A percentile compares a stretch with the other conserved stretches of the same genome.
Conservation (phyloP, 768 basidiomycete genomes). For the Lactarius quietus region DNA sequence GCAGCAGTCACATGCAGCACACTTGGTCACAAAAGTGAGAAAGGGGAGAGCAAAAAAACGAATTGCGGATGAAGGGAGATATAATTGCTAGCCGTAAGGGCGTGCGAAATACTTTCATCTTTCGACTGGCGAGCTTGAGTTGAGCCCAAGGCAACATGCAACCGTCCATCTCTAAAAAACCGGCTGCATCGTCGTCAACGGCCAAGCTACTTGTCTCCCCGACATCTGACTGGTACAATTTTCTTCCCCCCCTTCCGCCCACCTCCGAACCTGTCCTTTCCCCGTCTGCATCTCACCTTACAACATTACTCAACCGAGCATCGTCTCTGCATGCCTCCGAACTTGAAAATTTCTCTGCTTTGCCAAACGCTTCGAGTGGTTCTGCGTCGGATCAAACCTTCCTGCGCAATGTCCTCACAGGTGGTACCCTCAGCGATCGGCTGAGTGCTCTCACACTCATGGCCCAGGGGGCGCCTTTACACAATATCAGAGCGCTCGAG, state of each 20-base stretch:
- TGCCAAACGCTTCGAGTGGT: constrained; percentile 36
- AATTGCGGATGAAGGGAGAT: too few species aligned
- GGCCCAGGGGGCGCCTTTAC: constrained; percentile 60
- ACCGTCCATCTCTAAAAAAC: background rate
- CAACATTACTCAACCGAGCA: constrained; percentile 45
- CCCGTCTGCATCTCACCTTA: constrained; percentile 43
- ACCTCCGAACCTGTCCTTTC: constrained; percentile 31
- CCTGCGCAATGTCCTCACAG: constrained; percentile 13
- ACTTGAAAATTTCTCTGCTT: constrained; percentile 54
- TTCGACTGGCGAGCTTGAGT: too few species aligned
- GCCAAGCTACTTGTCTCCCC: constrained; percentile 34
- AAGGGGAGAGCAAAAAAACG: too few species aligned
- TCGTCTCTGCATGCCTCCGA: constrained; percentile 43
- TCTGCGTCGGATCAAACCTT: constrained; percentile 12
- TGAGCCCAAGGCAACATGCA: background rate
- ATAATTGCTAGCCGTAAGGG: too few species aligned
- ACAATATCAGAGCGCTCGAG: constrained; percentile 79
- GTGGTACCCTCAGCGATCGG: constrained; percentile 38
- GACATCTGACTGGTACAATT: constrained; percentile 53
- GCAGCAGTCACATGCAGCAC: too few species aligned
- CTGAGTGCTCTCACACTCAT: constrained; percentile 41
- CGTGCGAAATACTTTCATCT: too few species aligned
- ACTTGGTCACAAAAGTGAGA: too few species aligned
- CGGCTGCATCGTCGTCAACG: constrained; percentile 15
- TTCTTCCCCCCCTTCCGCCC: constrained; percentile 40